phyloP scores from a whole-genome alignment of 805 yeast genomes.

The Diddensiella caesifluorescens region DNA sequence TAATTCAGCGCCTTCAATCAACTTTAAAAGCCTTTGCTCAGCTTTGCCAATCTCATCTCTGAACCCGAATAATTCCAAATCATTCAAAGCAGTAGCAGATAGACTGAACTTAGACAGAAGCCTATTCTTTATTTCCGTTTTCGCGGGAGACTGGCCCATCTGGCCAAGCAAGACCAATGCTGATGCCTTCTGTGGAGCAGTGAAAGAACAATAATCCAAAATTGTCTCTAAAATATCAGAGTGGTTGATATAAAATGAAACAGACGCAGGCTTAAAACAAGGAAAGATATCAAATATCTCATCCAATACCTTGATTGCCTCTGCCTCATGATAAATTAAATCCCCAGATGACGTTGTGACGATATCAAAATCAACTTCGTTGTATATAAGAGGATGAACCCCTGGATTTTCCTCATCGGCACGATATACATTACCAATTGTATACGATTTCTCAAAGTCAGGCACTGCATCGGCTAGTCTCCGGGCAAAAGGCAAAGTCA shows the following conservation, averaged over 20 bases:
- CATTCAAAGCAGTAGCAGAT: slow-evolving; percentile 76
- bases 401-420: slow-evolving; percentile 48
- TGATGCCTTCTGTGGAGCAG: slow-evolving; percentile 62
- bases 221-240: slow-evolving; percentile 70
- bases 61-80: slow-evolving; percentile 75
- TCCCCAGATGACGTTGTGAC: slow-evolving; percentile 47
- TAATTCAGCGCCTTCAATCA: slow-evolving; percentile 71
- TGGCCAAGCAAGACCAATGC: slow-evolving; percentile 73
- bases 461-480: slow-evolving; percentile 61
- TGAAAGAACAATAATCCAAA: slow-evolving; percentile 76
- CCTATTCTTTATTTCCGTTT: slow-evolving; percentile 52
- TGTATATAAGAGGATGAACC: slow-evolving; percentile 71
- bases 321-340: slow-evolving; percentile 71
- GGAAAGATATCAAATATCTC: slow-evolving; percentile 66
- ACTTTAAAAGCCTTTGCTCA: slow-evolving; percentile 52
- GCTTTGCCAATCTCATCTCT: slow-evolving; percentile 61
- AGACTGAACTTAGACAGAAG: slow-evolving; percentile 64
- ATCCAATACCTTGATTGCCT: slow-evolving; percentile 73
- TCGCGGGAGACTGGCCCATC: slow-evolving; percentile 61
- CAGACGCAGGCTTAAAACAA: slow-evolving; percentile 52
- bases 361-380: slow-evolving; percentile 85
- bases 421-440: slow-evolving; percentile 79
- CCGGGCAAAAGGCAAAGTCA: slow-evolving; percentile 86
- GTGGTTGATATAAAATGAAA: slow-evolving; percentile 69
- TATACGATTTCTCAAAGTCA: slow-evolving; percentile 53